Conservation (phyloP, 1,139 yeast genomes). For the Pichia sp. region DNA sequence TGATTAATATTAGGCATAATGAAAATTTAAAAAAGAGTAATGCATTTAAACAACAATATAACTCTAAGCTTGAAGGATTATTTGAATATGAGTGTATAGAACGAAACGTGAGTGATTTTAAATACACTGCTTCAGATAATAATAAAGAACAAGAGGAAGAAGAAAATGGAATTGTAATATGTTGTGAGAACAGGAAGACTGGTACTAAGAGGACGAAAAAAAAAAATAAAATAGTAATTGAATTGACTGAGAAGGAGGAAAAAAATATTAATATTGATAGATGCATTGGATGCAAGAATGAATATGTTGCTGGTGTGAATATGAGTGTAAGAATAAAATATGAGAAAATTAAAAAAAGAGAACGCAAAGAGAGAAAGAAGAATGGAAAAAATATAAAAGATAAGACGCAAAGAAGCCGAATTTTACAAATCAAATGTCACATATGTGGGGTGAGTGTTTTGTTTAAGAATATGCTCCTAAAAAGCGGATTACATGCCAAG, state of each 20-base stretch:
- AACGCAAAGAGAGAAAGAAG: background rate
- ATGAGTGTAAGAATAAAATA: conserved; percentile 11
- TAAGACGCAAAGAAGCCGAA: background rate
- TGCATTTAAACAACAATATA: conserved; percentile 3
- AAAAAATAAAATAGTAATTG: background rate
- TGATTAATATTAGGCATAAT: conserved; percentile 1
- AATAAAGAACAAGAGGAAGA: conserved; percentile 1
- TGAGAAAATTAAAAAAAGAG: background rate
- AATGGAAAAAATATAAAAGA: background rate
- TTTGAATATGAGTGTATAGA: conserved; percentile 3
- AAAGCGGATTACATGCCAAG: background rate
- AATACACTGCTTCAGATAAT: too few species aligned
- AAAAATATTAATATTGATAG: conserved; percentile 32
- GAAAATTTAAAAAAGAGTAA: background rate
- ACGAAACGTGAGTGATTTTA: background rate
- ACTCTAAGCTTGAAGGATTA: conserved; percentile 1
- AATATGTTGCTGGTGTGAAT: conserved; percentile 16
- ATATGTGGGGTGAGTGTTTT: background rate
- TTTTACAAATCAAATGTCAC: background rate
- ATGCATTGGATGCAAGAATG: conserved; percentile 38
- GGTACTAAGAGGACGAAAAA: too few species aligned
- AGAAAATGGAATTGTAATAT: background rate
- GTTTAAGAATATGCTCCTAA: background rate
- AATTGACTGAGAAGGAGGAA: background rate
- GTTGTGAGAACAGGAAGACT: background rate